phyloP scores from a whole-genome alignment of 73 alveolate species.

The Paramecium biaurelia region DNA sequence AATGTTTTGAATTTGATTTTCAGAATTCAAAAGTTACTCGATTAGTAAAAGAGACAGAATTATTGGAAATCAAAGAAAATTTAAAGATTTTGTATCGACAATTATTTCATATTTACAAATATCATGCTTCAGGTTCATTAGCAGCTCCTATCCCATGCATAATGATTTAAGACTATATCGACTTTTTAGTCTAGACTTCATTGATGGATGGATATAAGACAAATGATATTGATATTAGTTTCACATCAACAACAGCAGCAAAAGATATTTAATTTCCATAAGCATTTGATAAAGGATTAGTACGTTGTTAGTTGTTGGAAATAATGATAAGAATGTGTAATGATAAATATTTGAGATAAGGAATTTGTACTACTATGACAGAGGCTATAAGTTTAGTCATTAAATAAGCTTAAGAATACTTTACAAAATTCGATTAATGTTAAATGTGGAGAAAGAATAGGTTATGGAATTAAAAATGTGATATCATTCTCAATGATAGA shows the following conservation, averaged over 20 bases:
- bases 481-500: neutral
- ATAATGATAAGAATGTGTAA: constrained; percentile 26
- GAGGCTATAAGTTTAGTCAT: neutral
- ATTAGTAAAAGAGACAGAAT: neutral
- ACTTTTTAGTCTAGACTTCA: neutral
- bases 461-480: constrained; percentile 11
- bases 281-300: constrained; percentile 10
- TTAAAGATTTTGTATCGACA: neutral
- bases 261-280: constrained; percentile 28
- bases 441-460: constrained; percentile 37
- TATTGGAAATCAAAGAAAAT: neutral
- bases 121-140: neutral
- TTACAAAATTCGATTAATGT: neutral
- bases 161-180: neutral
- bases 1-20: constrained; percentile 44
- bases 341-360: neutral
- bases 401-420: neutral
- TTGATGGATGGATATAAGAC: neutral
- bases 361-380: neutral
- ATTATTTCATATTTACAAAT: constrained; percentile 1
- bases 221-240: constrained; percentile 35
- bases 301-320: constrained; percentile 17
- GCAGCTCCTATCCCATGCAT: neutral
- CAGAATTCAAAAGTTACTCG: neutral
- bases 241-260: constrained; percentile 18